phyloP scores from a whole-genome alignment of 306 rosid species.

The Rosa multiflora region DNA sequence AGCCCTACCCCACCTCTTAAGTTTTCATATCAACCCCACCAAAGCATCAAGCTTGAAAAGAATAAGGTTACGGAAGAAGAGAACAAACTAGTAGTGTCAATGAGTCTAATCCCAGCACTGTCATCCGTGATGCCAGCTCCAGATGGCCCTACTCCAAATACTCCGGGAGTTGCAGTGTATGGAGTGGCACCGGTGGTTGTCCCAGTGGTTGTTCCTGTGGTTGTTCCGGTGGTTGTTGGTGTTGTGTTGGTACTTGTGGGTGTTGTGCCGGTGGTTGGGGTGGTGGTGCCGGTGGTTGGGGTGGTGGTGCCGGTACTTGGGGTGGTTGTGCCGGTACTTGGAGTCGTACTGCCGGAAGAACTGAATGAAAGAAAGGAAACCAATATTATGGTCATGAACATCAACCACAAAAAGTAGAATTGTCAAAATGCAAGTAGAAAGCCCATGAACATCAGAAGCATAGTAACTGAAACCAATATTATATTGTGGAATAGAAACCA shows the following conservation, averaged over 20 bases:
- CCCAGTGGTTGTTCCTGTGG: constrained; percentile 15
- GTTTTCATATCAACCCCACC: constrained; percentile 47
- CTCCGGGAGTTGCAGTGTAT: constrained; percentile 50
- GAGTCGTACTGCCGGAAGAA: constrained; percentile 50
- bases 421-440: not conserved
- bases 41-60: constrained; percentile 47
- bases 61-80: constrained; percentile 29
- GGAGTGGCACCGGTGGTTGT: constrained; percentile 29
- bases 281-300: constrained; percentile 26
- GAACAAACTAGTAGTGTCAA: constrained; percentile 18
- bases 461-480: not conserved
- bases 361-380: constrained; percentile 28
- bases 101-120: constrained; percentile 48
- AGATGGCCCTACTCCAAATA: constrained; percentile 71
- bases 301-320: not conserved
- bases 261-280: constrained; percentile 34
- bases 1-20: constrained; percentile 28
- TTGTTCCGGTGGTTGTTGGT: constrained; percentile 7
- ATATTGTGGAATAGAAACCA: not conserved
- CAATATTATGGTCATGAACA: too few species aligned
- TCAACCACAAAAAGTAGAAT: not conserved
- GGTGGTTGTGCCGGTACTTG: not conserved
- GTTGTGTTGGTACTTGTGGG: constrained; percentile 24
- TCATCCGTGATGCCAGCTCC: constrained; percentile 71
- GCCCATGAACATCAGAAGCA: not conserved